Base-by-base conservation (phyloP, 2,329 filamentous ascomycete genomes). In the Chalaropsis ovoidea region DNA sequence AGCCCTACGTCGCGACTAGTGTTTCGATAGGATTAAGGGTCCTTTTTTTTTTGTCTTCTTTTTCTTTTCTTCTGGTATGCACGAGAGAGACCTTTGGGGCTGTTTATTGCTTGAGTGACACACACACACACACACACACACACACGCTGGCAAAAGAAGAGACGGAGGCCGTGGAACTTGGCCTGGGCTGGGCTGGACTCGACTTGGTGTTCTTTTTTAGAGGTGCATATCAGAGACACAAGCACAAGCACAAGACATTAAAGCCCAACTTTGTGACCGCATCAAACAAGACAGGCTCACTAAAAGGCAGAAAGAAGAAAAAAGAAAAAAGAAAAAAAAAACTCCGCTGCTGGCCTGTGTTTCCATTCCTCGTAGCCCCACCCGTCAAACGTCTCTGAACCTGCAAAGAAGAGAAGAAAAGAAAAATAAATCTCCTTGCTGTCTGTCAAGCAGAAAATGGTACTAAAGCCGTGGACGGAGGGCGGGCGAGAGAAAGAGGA, bases 1-100 rank as follows among this genome's bases (percentile, higher is more conserved):
- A 56, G 52, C 52, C 52, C 52, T 56, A 56, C 52, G 52, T 31
- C 17, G 27, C 52, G 52, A 56, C 52, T 56, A 56, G 52, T 56
- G 52, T 56, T 56, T 56, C 52, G 52, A 27, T 56, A 10, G 52
- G 52, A 56, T 56, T 56, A 35, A 31, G 52, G 52, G 24, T 56
- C 27, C 27, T 35, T 56, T 56, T 56, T 35, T 31, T 56, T 11
- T 17, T 35, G 22, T 11, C 52, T 56, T 56, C 4, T n/a, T 31
- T 31, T 56, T 43, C 11, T n/a, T 43, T 15, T n/a, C n/a, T n/a
- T n/a, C n/a, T n/a, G n/a, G n/a, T n/a, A n/a, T n/a, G n/a, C n/a
- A n/a, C n/a, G 19, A 47, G n/a, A 19, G n/a, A 17, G 19, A 19
- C 8, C 17, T 47, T 19, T 2, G 7, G 45, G 45, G n/a, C 4